phyloP scores from a whole-genome alignment of 116 monocot species.

The Posidonia oceanica region DNA sequence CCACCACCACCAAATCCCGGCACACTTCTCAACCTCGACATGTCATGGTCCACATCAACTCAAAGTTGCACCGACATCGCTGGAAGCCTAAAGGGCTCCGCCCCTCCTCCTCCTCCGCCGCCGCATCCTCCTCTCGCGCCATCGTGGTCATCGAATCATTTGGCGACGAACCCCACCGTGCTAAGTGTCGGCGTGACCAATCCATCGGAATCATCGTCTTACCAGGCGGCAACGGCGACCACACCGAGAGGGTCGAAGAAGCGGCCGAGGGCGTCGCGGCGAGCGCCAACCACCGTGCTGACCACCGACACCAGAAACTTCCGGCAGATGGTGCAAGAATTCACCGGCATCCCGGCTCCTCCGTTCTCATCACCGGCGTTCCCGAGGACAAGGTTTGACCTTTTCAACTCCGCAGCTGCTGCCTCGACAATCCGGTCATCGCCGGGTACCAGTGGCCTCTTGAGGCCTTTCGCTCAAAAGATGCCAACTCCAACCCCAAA shows the following conservation, averaged over 20 bases:
- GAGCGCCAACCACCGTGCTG: slow-evolving; percentile 75
- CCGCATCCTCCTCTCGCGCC: slow-evolving; percentile 2
- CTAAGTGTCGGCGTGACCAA: neutral
- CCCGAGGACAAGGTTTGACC: slow-evolving; percentile 29
- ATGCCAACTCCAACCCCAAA: slow-evolving; percentile 4
- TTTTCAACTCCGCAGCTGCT: slow-evolving; percentile 11
- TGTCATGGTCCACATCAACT: neutral
- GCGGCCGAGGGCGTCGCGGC: slow-evolving; percentile 60
- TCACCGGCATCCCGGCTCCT: slow-evolving; percentile 72
- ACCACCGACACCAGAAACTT: slow-evolving; percentile 85
- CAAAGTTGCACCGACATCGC: slow-evolving; percentile 3
- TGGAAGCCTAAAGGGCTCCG: neutral
- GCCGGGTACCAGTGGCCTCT: slow-evolving; percentile 2
- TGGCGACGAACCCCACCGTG: neutral
- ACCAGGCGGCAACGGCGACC: neutral
- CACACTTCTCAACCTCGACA: slow-evolving; percentile 12
- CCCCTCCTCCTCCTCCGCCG: neutral
- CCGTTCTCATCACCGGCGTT: slow-evolving; percentile 42
- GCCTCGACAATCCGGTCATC: slow-evolving; percentile 2
- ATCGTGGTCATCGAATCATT: neutral
- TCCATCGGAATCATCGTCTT: neutral
- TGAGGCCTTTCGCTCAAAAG: slow-evolving; percentile 62
- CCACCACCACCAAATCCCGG: neutral
- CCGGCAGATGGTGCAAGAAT: slow-evolving; percentile 93
- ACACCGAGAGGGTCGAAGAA: slow-evolving; percentile 38